Evolutionary conservation across 768 basidiomycete species (phyloP).

Genomic region (Chalciporus piperatus): DNA sequence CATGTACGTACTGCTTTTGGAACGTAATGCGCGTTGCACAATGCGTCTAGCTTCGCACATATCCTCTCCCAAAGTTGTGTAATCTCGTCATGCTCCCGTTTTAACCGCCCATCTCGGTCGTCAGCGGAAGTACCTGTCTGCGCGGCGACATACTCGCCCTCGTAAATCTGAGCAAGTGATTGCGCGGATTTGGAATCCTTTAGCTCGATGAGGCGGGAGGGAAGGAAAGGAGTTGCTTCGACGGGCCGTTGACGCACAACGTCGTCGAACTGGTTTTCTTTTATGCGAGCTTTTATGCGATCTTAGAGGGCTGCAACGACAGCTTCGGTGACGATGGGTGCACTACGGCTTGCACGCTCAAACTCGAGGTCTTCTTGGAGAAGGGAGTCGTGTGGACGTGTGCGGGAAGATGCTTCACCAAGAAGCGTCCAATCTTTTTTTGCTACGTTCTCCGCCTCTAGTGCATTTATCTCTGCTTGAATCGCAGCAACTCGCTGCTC

Average conservation of each 20-base stretch:
- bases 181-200: constrained; percentile 85
- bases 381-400: constrained; percentile 87
- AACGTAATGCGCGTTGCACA: constrained; percentile 93
- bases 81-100: constrained; percentile 87
- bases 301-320: constrained; percentile 80
- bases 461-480: constrained; percentile 69
- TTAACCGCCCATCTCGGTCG: constrained; percentile 84
- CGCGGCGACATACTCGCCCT: constrained; percentile 80
- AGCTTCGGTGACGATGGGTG: constrained; percentile 89
- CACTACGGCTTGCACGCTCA: constrained; percentile 82
- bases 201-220: constrained; percentile 84
- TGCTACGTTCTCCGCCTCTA: constrained; percentile 86
- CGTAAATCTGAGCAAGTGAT: constrained; percentile 94
- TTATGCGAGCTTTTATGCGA: constrained; percentile 83
- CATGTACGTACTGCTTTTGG: constrained; percentile 76
- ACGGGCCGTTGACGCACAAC: constrained; percentile 78
- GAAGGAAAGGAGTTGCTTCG: constrained; percentile 87
- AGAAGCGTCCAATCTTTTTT: constrained; percentile 90
- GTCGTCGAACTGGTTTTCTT: constrained; percentile 86
- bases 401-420: constrained; percentile 82
- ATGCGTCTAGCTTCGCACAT: constrained; percentile 84
- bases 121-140: constrained; percentile 54
- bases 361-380: constrained; percentile 95
- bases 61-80: constrained; percentile 81
- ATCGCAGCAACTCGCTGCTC: constrained; percentile 76